Evolutionary conservation across 306 rosid genomes (phyloP).

Genomic region (Rosa rugosa): DNA sequence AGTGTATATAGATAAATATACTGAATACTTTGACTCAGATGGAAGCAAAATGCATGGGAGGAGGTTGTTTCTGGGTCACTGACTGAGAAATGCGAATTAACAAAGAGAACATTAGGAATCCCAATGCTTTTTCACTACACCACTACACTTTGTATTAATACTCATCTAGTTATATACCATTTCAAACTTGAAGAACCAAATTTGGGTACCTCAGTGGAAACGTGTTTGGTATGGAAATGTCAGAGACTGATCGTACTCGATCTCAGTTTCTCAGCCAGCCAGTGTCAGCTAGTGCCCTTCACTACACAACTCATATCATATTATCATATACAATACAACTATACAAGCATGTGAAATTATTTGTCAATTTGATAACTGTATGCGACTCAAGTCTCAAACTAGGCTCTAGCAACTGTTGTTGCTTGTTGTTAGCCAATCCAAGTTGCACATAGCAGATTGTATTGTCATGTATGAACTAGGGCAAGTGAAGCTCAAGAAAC

Average conservation of each 20-base stretch:
- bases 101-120: not conserved
- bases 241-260: not conserved
- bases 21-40: not conserved
- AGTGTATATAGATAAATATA: not conserved
- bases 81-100: not conserved
- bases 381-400: not conserved
- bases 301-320: not conserved
- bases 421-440: not conserved
- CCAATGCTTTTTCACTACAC: not conserved
- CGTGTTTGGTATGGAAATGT: conserved; percentile 14
- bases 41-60: not conserved
- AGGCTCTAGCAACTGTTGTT: not conserved
- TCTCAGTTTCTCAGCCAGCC: not conserved
- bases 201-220: not conserved
- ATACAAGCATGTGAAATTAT: not conserved
- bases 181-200: not conserved
- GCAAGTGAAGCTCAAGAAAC: not conserved
- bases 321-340: not conserved
- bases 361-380: not conserved
- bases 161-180: not conserved
- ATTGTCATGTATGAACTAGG: not conserved
- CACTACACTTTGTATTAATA: not conserved
- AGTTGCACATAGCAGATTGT: not conserved
- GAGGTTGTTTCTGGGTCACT: not conserved
- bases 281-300: not conserved